Evolutionary conservation across 2,329 filamentous ascomycete species (phyloP).

Genomic region (Botrytis porri): DNA sequence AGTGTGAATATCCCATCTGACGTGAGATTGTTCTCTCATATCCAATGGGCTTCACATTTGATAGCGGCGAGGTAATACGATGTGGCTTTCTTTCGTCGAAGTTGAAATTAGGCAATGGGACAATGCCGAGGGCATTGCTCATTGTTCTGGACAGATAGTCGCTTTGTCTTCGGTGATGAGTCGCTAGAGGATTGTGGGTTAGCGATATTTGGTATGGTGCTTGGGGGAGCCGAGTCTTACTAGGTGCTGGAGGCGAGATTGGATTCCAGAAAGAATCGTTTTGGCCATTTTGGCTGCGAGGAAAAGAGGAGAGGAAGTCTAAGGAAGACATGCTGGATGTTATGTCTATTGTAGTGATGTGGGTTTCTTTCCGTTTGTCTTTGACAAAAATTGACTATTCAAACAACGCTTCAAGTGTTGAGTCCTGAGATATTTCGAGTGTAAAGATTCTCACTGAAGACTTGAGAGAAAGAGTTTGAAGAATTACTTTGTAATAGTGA

Average conservation of each 20-base stretch:
- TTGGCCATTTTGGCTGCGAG: fast-evolving
- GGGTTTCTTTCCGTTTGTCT: too few species aligned
- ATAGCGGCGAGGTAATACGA: neutral
- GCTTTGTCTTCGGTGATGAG: neutral
- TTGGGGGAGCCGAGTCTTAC: neutral
- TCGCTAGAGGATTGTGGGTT: fast-evolving
- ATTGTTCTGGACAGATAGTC: fast-evolving
- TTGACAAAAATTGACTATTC: neutral
- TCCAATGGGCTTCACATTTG: neutral
- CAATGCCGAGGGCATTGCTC: fast-evolving
- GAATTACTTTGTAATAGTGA: fast-evolving
- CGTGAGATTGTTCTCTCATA: neutral
- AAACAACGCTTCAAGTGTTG: neutral
- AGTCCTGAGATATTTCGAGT: too few species aligned
- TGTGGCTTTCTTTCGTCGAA: neutral
- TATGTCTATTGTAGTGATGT: neutral
- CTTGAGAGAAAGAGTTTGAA: neutral
- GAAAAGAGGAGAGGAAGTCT: neutral
- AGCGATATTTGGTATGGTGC: fast-evolving
- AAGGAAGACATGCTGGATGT: neutral
- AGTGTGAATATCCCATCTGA: neutral
- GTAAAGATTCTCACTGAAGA: neutral
- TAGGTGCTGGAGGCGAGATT: fast-evolving
- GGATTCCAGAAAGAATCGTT: neutral
- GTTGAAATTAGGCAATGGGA: neutral